Evolutionary conservation across 2,329 filamentous ascomycete genomes (phyloP), one percentile per base, ranked within the genome.

Genomic region (Westerdykella ornata): DNA sequence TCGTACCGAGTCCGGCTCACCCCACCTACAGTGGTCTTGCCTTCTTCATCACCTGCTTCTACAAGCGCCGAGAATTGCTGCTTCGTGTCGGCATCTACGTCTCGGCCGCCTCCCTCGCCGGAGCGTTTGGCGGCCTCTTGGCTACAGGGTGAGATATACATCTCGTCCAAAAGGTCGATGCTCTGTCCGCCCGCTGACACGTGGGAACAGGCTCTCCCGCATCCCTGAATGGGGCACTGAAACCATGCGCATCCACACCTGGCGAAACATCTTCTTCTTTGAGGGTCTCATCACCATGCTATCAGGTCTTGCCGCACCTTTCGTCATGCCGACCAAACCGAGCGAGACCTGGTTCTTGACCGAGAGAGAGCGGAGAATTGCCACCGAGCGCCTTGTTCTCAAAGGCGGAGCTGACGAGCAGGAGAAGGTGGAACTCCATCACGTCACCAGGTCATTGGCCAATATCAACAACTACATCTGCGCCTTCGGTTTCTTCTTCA

Each of bases 401-500:
- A 76, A 77, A 54, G 68, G 75, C 54, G 69, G 67, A 42, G 68
- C 68, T 7, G 57, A 51, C 35, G 59, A 71, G 9, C 62, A 71
- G 38, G 72, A 76, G 55, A 66, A 69, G 37, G 72, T 78, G 9
- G 65, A 69, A 37, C 43, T 63, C 40, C 59, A 61, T n/a, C 72
- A 80, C 47, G 51, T 80, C 34, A 74, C 71, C 62, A 61, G 68
- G 20, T 73, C 75, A 3, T 53, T 80, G 14, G 50, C 72, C 38
- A 77, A 75, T 62, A 70, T 80, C 54, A 77, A 78, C 62, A 80
- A 77, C 63, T 75, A 76, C 53, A 73, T 77, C 31, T 80, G 75
- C 54, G 75, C 74, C 1, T 53, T 72, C 4, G 76, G 76, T 5
- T 80, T 79, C 67, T 77, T 80, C 63, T 66, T 72, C 51, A 75